These are phyloP conservation scores for Pseudogymnoascus sp. DNA, from an alignment of 2,329 filamentous ascomycete species.

Conservation along the genomic window DNA sequence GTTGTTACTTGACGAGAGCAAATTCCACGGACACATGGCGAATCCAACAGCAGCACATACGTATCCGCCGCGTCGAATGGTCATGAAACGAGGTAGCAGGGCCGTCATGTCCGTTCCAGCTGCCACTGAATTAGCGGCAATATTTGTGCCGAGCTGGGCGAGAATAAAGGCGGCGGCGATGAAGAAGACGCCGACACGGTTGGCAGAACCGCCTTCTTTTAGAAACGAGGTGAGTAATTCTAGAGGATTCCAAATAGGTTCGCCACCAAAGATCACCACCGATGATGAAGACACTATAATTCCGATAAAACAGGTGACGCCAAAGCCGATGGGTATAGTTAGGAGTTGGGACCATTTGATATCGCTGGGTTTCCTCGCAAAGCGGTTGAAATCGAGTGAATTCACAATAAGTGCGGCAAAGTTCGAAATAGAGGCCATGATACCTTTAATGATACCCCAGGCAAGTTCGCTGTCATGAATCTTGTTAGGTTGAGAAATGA, in stretches of 20 bases:
- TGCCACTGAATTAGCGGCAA: constrained; percentile 78
- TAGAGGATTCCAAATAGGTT: constrained; percentile 69
- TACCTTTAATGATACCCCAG: constrained; percentile 76
- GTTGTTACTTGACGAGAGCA: constrained; percentile 67
- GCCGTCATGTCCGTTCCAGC: constrained; percentile 73
- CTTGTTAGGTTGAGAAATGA: constrained; percentile 61
- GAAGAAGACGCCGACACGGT: constrained; percentile 70
- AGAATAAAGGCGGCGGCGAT: constrained; percentile 65
- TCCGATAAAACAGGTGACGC: constrained; percentile 76
- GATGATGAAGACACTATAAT: constrained; percentile 72
- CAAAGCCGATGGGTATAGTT: constrained; percentile 65
- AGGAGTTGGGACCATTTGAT: constrained; percentile 75
- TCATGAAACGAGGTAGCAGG: constrained; percentile 70
- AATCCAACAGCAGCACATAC: constrained; percentile 74
- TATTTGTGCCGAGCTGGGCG: constrained; percentile 82
- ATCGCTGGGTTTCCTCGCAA: constrained; percentile 67
- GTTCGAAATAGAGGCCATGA: constrained; percentile 87
- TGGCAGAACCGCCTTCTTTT: constrained; percentile 52
- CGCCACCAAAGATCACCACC: constrained; percentile 53
- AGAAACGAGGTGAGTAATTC: constrained; percentile 60
- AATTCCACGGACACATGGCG: constrained; percentile 80
- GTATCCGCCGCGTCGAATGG: constrained; percentile 81
- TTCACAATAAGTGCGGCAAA: constrained; percentile 80
- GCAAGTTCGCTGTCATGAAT: constrained; percentile 61
- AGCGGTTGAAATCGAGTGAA: constrained; percentile 78